Evolutionary conservation across 495 filamentous ascomycete species (phyloP).

Genomic region (Lasiosphaeria hispida): DNA sequence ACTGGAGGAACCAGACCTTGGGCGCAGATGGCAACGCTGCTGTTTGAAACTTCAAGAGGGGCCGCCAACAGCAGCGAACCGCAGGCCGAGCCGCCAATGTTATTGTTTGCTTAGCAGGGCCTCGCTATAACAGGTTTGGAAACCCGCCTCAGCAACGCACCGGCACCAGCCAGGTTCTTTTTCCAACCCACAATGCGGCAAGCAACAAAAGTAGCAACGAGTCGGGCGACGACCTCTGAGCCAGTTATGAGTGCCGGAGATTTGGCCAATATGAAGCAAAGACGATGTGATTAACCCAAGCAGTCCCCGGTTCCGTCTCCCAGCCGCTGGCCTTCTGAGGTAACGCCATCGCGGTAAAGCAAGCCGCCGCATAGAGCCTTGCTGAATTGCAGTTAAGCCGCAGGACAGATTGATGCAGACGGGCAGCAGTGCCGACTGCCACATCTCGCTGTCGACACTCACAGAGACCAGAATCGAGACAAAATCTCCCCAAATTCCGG

Average conservation of each 20-base stretch:
- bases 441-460: no score
- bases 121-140: conserved; percentile 6
- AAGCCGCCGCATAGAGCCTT: no score
- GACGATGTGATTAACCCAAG: not conserved
- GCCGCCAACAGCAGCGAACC: conserved; percentile 10
- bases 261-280: conserved; percentile 11
- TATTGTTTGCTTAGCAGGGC: conserved; percentile 27
- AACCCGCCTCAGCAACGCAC: conserved; percentile 20
- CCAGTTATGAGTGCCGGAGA: conserved; percentile 10
- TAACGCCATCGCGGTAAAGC: no score
- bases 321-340: no score
- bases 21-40: not conserved
- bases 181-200: not conserved
- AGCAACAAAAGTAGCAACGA: not conserved
- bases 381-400: no score
- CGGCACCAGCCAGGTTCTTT: conserved; percentile 5
- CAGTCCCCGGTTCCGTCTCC: not conserved
- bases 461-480: not conserved
- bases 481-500: not conserved
- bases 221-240: not conserved
- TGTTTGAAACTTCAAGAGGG: not conserved
- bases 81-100: conserved; percentile 14
- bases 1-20: not conserved
- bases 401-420: no score
- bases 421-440: no score